Percentiles rank a stretch among this genome's conserved stretches.
Conservation (phyloP, 805 yeast species). For the Zygosaccharomyces bisporus region DNA sequence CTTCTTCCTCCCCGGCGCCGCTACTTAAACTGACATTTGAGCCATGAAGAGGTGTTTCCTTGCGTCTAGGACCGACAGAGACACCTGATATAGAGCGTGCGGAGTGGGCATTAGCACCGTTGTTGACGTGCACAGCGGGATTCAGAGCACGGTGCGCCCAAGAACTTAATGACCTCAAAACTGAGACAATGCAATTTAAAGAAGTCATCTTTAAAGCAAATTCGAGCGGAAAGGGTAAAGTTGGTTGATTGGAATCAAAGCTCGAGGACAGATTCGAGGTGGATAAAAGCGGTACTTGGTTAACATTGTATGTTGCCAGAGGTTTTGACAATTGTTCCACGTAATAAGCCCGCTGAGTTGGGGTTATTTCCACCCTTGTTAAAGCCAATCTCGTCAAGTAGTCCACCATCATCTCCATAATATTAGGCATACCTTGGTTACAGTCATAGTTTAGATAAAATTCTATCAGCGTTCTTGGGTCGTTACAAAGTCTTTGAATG, state of each 20-base stretch:
- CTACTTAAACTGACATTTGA: constrained; percentile 11
- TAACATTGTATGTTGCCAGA: constrained; percentile 68
- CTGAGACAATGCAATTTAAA: constrained; percentile 73
- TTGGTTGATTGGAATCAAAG: constrained; percentile 20
- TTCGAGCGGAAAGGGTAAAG: constrained; percentile 59
- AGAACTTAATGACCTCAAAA: constrained; percentile 71
- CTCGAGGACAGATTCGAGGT: constrained; percentile 54
- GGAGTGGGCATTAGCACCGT: constrained; percentile 9
- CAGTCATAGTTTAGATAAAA: constrained; percentile 94
- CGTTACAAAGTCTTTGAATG: constrained; percentile 77
- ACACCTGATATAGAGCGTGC: constrained; percentile 16
- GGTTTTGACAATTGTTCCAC: constrained; percentile 51
- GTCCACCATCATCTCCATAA: constrained; percentile 79
- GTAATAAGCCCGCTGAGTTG: constrained; percentile 58
- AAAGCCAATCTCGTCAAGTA: constrained; percentile 66
- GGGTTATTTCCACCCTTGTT: constrained; percentile 66
- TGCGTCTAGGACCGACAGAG: constrained; percentile 17
- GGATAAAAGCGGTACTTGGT: constrained; percentile 71
- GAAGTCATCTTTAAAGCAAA: constrained; percentile 82
- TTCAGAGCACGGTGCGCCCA: constrained; percentile 75
- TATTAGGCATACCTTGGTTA: constrained; percentile 72
- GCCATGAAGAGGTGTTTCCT: constrained; percentile 11
- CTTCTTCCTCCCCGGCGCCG: constrained; percentile 18
- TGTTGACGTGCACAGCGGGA: constrained; percentile 9
- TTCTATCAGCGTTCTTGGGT: constrained; percentile 88